Base-by-base conservation (phyloP, 345 rosid species). In the Carallia pectinifolia region DNA sequence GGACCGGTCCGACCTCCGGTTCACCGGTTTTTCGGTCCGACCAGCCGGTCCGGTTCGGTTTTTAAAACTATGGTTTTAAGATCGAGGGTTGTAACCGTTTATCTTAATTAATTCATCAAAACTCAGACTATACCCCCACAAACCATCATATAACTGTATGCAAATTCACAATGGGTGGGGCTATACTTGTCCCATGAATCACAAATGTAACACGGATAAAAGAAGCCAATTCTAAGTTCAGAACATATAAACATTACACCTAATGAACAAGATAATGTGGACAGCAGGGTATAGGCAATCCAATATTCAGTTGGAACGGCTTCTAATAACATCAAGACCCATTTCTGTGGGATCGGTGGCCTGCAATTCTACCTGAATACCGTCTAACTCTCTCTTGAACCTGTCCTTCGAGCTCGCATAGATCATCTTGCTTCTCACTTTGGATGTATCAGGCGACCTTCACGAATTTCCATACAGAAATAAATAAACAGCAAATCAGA, bases 381-480 rank as follows among this genome's bases (percentile, higher is more conserved):
- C 91, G 19, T 87, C 91, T 72, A 85, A 74, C 76, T 87, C 89
- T 72, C 89, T 82, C 65, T 83, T 87, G 75, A 87, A 85, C 77
- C 86, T 83, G 81, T 87, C 91, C 73, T 87, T 87, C 56, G 91
- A 81, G 77, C 91, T 87, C 13, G 91, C 91, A 74, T 87, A 87
- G 58, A 87, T 87, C 91, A 87, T 87, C 84, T 87, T 87, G 85
- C 81, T 87, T 77, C 91, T 83, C 83, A 87, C 91, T 72, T 58
- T 83, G 1, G 91, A 61, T 16, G 79, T 65, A 47, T 87, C 91
- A 15, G 91, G 91, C 62, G 86, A 83, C 91, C 91, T 87, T 83
- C 67, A 74, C 0, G 39, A 4, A 55, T 55, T 23, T 31, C 5
- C 31, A 73, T 17, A 53, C 0, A 53, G 47, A 18, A 37, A 66